Evolutionary conservation across 176 grass and related monocot genomes (phyloP), one percentile per base, ranked within the genome.

Genomic region (Oryza rufipogon): DNA sequence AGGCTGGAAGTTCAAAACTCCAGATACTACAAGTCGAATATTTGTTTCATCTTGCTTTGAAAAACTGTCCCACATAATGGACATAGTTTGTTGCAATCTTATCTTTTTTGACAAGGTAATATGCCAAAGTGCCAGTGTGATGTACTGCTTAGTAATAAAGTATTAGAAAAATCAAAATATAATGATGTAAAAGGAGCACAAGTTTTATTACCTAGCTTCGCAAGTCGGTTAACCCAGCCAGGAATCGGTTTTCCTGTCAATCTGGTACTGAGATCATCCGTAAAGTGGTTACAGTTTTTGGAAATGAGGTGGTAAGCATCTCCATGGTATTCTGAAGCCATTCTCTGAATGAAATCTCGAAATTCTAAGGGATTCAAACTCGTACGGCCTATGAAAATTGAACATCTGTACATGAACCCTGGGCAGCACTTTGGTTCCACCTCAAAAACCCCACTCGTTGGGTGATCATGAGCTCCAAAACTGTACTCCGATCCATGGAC

Each of bases 221-320:
- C 96, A 12, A 96, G 93, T 81, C 96, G 90, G 83, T 99, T 99
- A 80, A 99, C 89, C 96, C 93, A 99, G 45, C 93, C 89, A 82
- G 96, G 91, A 81, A 99, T 92, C 39, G 64, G 32, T 85, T 85
- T 96, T 74, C 91, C 86, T 34, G 88, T 87, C 84, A 99, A 90
- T 87, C 82, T 91, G 74, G 36, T 72, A 79, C 89, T 94, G 73
- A 94, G 89, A 86, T 99, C 96, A 90, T 99, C 89, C 1, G 91
- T 99, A 68, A 99, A 96, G 75, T 99, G 91, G 85, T 99, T 99
- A 52, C 93, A 99, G 52, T 96, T 99, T 86, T 99, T 99, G 34
- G 96, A 94, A 85, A 99, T 96, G 56, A 99, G 89, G 81, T 99
- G 96, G 78, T 99, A 99, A 46, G 93, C 89, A 80, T 99, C 96